Evolutionary conservation across 495 filamentous ascomycete genomes (phyloP), one percentile per base, ranked within the genome.

Genomic region (Lasiosphaeria miniovina): DNA sequence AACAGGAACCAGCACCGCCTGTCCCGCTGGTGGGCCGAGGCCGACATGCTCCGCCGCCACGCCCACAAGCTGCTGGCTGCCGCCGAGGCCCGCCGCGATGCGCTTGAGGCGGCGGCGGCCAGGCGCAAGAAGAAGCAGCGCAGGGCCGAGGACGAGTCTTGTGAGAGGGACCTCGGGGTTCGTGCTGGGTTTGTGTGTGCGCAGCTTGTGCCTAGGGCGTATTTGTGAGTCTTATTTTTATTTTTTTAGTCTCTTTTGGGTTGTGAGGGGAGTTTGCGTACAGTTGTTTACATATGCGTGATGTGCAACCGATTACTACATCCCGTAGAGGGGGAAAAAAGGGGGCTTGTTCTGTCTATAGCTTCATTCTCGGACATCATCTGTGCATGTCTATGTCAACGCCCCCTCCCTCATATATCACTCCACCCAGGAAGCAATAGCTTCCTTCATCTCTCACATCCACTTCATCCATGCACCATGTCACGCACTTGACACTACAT

Each of bases 1-100:
- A 92, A 93, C 74, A 86, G 86, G 64, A 93, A 93, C 71, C 90
- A 94, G 72, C 90, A 93, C 69, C 82, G 82, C 41, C 74, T 75
- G 41, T 74, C 84, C 4, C 84, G 81, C 62, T 94, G 90, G 90
- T 94, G 87, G 83, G 83, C 83, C 66, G 77, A 81, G 71, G 75
- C 91, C 49, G 81, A 83, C 40, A 80, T 85, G 60, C 73, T 94
- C 49, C 82, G 86, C 46, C 88, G 89, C 11, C 80, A 79, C 57
- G 63, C 88, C 15, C 67, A 70, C 38, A 83, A 81, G 63, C 68
- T 92, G 6, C 62, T 80, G 6, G 60, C 54, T 4, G 77, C 74
- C 55, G 49, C 85, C 33, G 66, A 78, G 33, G 46, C 32, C 0
- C 52, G 55, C 15, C 33, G 62, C 0, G 61, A 41, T 17, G 35